Base-by-base conservation (phyloP, 768 basidiomycete species). In the Daedaleopsis sinensis region DNA sequence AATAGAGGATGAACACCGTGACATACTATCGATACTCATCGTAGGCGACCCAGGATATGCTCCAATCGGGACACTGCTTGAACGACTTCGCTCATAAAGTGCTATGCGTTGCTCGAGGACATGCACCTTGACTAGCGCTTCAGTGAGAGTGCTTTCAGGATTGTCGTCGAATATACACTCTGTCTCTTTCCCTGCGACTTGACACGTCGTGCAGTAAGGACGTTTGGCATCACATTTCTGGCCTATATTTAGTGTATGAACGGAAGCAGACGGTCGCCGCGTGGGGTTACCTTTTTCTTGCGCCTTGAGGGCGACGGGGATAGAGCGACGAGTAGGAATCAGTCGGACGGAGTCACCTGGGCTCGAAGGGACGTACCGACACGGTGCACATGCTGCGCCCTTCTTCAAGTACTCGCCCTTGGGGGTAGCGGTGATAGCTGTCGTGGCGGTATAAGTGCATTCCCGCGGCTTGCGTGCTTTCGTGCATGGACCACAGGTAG, bases 211-310 rank as follows among this genome's bases (percentile, higher is more conserved):
- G 53, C 70, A 71, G 47, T 39, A 65, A 0, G 70, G 70, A 16
- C 70, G 61, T 9, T 59, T 62, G 12, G 70, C 70, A 23, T 71
- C 70, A 37, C 70, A 71, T 68, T 65, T 71, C 70, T 71, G 46
- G 10, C 11, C 10, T 10, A 9, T 8, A 15, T 5, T 59, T 24
- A 61, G 49, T 32, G 18, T 5, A 18, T 35, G 15, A 19, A 36
- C 6, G 12, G 32, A 47, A 16, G 7, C n/a, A 27, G 8, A 15
- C 9, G 16, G 13, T n/a, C 18, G 8, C n/a, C n/a, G 5, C 4
- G 5, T 3, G 7, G 37, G 13, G 1, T 23, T 21, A 66, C 70
- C 65, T 71, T 71, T 61, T 71, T 71, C 62, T 71, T 71, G 47
- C 62, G 63, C 59, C 70, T 71, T 42, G 11, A 12, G 11, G 39